Evolutionary conservation across 2,329 filamentous ascomycete genomes (phyloP), one percentile per base, ranked within the genome.

Genomic region (Zarea fungicola): DNA sequence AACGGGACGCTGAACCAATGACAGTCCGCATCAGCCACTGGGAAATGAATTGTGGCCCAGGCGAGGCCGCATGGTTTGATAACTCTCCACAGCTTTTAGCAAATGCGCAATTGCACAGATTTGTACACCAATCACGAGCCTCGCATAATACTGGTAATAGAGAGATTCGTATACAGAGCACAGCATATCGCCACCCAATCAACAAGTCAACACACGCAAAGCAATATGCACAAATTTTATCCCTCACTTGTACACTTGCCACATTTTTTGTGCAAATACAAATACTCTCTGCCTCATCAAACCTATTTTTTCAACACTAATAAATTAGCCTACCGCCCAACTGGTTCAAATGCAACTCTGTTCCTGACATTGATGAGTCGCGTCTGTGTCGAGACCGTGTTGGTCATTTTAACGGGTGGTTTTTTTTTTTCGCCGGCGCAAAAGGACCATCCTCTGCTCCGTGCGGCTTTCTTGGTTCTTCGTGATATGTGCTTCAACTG

Each of bases 21-120:
- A 35, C 4, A 42, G 22, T 3, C 8, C 6, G 34, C 8, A 7
- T 8, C n/a, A 13, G 29, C 22, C 35, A 32, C n/a, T 21, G 13
- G 40, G 47, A 49, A 49, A 49, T 49, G 47, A 49, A 42, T 11
- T 43, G 41, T 29, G 47, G 43, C 22, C 25, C 25, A n/a, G n/a
- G n/a, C n/a, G n/a, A n/a, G n/a, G n/a, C n/a, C n/a, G n/a, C n/a
- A n/a, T n/a, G n/a, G n/a, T n/a, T n/a, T n/a, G n/a, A n/a, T n/a
- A n/a, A n/a, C n/a, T n/a, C n/a, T n/a, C n/a, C n/a, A n/a, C n/a
- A n/a, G n/a, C n/a, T n/a, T n/a, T n/a, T n/a, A n/a, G n/a, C n/a
- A n/a, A n/a, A n/a, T n/a, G n/a, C n/a, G n/a, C n/a, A n/a, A n/a
- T n/a, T n/a, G n/a, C n/a, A n/a, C n/a, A n/a, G n/a, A n/a, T n/a